phyloP scores from a whole-genome alignment of 306 rosid genomes.

The Cucumis melo region DNA sequence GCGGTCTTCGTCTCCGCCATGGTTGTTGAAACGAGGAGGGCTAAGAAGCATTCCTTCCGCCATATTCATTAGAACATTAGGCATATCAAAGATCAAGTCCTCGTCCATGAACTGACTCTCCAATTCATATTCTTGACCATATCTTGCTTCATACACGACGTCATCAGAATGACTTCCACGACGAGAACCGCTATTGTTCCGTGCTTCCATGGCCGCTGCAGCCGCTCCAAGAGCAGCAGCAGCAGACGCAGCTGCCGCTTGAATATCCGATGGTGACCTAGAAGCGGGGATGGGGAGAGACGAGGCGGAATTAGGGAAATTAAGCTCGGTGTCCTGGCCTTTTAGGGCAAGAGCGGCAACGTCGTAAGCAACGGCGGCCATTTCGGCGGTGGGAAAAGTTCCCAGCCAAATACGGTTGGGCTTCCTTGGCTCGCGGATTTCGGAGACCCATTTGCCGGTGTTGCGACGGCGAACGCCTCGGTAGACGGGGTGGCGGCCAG shows the following conservation, averaged over 20 bases:
- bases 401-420: slow-evolving; percentile 73
- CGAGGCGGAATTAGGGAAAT: slow-evolving; percentile 72
- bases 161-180: neutral
- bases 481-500: slow-evolving; percentile 24
- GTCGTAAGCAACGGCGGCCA: slow-evolving; percentile 91
- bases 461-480: slow-evolving; percentile 37
- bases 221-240: slow-evolving; percentile 64
- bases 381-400: slow-evolving; percentile 73
- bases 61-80: slow-evolving; percentile 64
- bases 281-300: slow-evolving; percentile 78
- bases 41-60: slow-evolving; percentile 89
- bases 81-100: slow-evolving; percentile 82
- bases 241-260: slow-evolving; percentile 63
- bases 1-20: slow-evolving; percentile 1
- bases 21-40: slow-evolving; percentile 66
- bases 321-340: slow-evolving; percentile 56
- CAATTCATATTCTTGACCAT: neutral
- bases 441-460: slow-evolving; percentile 52
- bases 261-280: slow-evolving; percentile 59
- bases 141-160: neutral
- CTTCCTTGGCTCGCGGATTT: slow-evolving; percentile 36
- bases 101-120: slow-evolving; percentile 44
- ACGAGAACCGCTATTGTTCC: slow-evolving; percentile 6
- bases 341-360: slow-evolving; percentile 87
- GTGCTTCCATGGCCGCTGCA: slow-evolving; percentile 30